These are phyloP conservation scores for Streptanthus diversifolius DNA, from an alignment of 345 rosid species.

Conservation along the genomic window DNA sequence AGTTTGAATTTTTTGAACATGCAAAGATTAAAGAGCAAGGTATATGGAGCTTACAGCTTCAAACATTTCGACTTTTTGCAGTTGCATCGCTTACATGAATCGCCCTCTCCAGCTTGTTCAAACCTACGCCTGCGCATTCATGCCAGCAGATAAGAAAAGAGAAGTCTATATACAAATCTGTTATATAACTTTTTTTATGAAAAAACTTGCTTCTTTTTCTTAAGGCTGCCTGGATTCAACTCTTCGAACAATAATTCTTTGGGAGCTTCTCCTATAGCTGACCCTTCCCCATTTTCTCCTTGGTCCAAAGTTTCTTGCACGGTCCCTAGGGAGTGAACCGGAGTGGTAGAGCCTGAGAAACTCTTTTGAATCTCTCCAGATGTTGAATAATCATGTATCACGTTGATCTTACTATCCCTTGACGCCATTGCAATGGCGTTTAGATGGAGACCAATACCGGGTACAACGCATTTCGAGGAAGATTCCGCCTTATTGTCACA, in stretches of 20 bases:
- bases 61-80: slow-evolving; percentile 95
- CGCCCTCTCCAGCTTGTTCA: slow-evolving; percentile 61
- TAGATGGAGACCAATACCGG: slow-evolving; percentile 93
- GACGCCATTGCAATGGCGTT: slow-evolving; percentile 67
- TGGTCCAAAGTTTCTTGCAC: slow-evolving; percentile 47
- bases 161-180: background rate
- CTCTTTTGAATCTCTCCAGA: slow-evolving; percentile 45
- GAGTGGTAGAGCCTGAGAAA: slow-evolving; percentile 40
- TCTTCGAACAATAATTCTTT: slow-evolving; percentile 48
- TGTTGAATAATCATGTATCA: slow-evolving; percentile 42
- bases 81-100: slow-evolving; percentile 87
- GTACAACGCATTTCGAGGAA: slow-evolving; percentile 55
- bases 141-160: slow-evolving; percentile 8
- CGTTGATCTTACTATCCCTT: slow-evolving; percentile 36
- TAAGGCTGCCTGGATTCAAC: slow-evolving; percentile 56
- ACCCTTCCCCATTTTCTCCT: slow-evolving; percentile 38
- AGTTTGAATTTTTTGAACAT: background rate
- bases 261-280: slow-evolving; percentile 50
- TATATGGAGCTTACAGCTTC: slow-evolving; percentile 74
- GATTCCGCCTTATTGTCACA: slow-evolving; percentile 39
- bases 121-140: slow-evolving; percentile 53
- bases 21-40: background rate
- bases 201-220: slow-evolving; percentile 63
- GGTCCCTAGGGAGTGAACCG: slow-evolving; percentile 35
- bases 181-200: background rate